phyloP scores from a whole-genome alignment of 495 filamentous ascomycete species.

The Astrothelium macrocarpum region DNA sequence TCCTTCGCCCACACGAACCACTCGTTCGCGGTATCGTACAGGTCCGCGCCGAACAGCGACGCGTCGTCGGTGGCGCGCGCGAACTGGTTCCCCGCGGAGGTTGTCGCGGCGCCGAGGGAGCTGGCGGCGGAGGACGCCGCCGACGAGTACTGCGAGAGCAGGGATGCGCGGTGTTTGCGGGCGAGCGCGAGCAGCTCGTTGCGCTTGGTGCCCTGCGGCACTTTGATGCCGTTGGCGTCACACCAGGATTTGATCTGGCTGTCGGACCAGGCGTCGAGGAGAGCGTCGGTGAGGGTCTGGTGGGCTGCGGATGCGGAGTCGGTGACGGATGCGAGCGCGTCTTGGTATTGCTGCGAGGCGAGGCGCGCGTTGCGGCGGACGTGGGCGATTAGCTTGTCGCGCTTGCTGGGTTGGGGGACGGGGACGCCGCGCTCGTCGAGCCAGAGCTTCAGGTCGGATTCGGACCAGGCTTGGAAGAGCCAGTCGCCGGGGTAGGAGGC shows the following conservation, averaged over 20 bases:
- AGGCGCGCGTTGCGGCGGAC: slow-evolving; percentile 87
- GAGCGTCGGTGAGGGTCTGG: slow-evolving; percentile 62
- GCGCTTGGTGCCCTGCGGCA: slow-evolving; percentile 80
- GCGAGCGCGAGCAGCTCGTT: slow-evolving; percentile 88
- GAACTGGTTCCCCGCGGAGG: slow-evolving; percentile 67
- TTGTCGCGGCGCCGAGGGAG: slow-evolving; percentile 70
- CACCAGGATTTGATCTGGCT: slow-evolving; percentile 65
- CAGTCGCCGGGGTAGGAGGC: slow-evolving; percentile 86
- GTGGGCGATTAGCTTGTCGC: slow-evolving; percentile 77
- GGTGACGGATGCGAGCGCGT: slow-evolving; percentile 50
- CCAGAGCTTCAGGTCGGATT: slow-evolving; percentile 70
- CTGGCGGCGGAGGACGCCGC: slow-evolving; percentile 47
- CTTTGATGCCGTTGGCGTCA: slow-evolving; percentile 64
- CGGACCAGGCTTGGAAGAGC: slow-evolving; percentile 82
- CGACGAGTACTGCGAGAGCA: slow-evolving; percentile 51
- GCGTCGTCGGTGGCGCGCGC: slow-evolving; percentile 66
- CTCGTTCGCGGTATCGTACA: slow-evolving; percentile 57
- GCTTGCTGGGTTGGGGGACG: slow-evolving; percentile 73
- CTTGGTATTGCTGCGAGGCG: slow-evolving; percentile 55
- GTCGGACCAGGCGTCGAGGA: slow-evolving; percentile 88
- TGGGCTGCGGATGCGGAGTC: slow-evolving; percentile 59
- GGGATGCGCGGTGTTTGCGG: slow-evolving; percentile 72
- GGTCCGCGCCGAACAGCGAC: slow-evolving; percentile 43
- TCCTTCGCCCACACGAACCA: slow-evolving; percentile 38
- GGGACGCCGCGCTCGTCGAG: slow-evolving; percentile 82